A percentile compares a stretch with the other conserved stretches of the same genome.
Evolutionary conservation across 495 filamentous ascomycete genomes (phyloP).

Genomic region (Aspergillus steynii): DNA sequence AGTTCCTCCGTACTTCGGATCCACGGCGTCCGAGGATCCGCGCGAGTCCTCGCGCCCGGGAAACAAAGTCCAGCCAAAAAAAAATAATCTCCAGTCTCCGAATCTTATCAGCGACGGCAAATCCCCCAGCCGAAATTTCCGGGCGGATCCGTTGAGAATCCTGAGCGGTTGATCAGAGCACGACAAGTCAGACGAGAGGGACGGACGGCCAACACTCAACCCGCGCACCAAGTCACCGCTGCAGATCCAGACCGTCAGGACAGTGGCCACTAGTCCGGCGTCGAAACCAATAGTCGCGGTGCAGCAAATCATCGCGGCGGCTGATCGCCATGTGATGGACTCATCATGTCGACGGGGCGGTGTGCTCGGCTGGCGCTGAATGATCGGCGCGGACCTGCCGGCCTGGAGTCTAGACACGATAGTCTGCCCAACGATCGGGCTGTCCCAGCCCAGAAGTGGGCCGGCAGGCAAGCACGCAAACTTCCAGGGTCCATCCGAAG

Average conservation of each 20-base stretch:
- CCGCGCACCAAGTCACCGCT: not conserved
- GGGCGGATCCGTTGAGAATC: conserved; percentile 1
- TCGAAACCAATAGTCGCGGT: not conserved
- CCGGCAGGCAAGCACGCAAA: not conserved
- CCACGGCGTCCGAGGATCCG: conserved; percentile 6
- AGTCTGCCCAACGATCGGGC: conserved; percentile 12
- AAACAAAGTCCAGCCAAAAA: too few species aligned
- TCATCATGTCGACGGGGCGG: conserved; percentile 5
- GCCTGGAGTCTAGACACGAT: conserved; percentile 7
- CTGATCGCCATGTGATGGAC: conserved; percentile 10
- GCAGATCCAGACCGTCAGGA: not conserved
- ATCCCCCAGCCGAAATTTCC: conserved; percentile 8
- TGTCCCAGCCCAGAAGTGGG: not conserved
- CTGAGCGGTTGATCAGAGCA: not conserved
- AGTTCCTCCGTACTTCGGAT: conserved; percentile 3
- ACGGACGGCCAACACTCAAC: not conserved
- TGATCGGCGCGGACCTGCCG: conserved; percentile 7
- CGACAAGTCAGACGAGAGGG: conserved; percentile 6
- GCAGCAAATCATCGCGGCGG: not conserved
- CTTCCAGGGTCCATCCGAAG: not conserved
- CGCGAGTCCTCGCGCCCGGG: too few species aligned
- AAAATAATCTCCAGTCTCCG: too few species aligned
- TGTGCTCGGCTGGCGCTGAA: conserved; percentile 2
- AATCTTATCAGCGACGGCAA: conserved; percentile 10
- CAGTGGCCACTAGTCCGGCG: not conserved